Base-by-base conservation (phyloP, 1,284 basidiomycete species). In the Cryptococcus hybrid region DNA sequence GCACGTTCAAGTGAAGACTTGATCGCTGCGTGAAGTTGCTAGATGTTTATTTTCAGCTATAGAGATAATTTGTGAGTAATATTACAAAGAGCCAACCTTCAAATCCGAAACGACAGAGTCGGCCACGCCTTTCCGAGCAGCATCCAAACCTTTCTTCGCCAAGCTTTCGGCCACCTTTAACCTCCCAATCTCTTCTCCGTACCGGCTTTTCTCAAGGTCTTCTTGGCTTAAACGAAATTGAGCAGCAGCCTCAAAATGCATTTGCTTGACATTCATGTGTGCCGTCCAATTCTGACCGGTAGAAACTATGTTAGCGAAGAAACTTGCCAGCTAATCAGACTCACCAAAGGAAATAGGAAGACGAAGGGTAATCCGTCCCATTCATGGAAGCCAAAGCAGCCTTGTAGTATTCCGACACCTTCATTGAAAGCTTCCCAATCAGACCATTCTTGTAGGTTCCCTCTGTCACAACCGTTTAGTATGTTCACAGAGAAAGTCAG, bases 211-310 rank as follows among this genome's bases (percentile, higher is more conserved):
- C 63, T 90, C 92, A n/a, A 91, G 83, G 70, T 98, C 94, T 55
- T 95, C 93, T 58, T 91, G 82, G 68, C 89, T 89, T 75, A 94
- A 89, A 40, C 95, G 83, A 70, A 88, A 95, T 69, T 93, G 90
- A 3, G 95, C 86, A 1, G 90, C 95, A 1, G 92, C 92, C 47
- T 84, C 83, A 71, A 99, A 99, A 78, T 99, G 95, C 56, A 83
- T 80, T 46, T 82, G 79, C 77, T 99, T 99, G 12, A 89, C 84
- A 62, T 88, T 86, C 2, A 96, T 80, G 73, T 97, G 92, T 4
- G 85, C 79, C 7, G 88, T 68, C 90, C 92, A 96, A 36, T 84
- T 82, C 88, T 94, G 67, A 30, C 49, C 15, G 34, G 40, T 12
- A 57, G 47, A 43, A 24, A n/a, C 9, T 30, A 40, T 7, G n/a